Conservation (phyloP, 164 flowering plant species). For the Nymphaea thermarum region DNA sequence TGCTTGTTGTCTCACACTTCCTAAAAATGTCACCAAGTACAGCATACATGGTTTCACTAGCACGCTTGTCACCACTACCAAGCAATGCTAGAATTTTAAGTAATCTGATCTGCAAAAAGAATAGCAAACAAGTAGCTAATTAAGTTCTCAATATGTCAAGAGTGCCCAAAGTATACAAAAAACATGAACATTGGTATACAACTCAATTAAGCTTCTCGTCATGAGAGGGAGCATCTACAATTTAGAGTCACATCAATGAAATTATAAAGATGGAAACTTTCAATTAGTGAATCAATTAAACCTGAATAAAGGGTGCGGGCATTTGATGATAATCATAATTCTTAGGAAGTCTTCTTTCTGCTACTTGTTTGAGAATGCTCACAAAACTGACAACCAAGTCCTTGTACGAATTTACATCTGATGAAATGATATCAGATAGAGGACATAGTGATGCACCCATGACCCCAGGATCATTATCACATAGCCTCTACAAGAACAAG, state of each 20-base stretch:
- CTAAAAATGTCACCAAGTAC: constrained; percentile 81
- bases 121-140: no score
- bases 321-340: constrained; percentile 91
- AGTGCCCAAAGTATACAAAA: no score
- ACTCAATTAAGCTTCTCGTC: no score
- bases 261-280: no score
- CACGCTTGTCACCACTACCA: constrained; percentile 82
- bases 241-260: no score
- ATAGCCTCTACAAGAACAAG: constrained; percentile 52
- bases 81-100: constrained; percentile 79
- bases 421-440: constrained; percentile 71
- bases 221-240: no score
- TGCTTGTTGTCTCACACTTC: constrained; percentile 72
- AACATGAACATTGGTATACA: no score
- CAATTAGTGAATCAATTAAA: constrained; percentile 6
- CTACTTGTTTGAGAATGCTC: constrained; percentile 92
- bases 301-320: constrained; percentile 99
- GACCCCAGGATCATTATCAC: constrained; percentile 97
- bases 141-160: no score
- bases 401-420: constrained; percentile 60
- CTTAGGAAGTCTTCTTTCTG: constrained; percentile 86
- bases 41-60: constrained; percentile 87
- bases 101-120: constrained; percentile 61
- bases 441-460: constrained; percentile 99
- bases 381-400: constrained; percentile 84